Evolutionary conservation across 371 early-diverging fungal genomes (phyloP).

Genomic region (Haplosporangium sp.): DNA sequence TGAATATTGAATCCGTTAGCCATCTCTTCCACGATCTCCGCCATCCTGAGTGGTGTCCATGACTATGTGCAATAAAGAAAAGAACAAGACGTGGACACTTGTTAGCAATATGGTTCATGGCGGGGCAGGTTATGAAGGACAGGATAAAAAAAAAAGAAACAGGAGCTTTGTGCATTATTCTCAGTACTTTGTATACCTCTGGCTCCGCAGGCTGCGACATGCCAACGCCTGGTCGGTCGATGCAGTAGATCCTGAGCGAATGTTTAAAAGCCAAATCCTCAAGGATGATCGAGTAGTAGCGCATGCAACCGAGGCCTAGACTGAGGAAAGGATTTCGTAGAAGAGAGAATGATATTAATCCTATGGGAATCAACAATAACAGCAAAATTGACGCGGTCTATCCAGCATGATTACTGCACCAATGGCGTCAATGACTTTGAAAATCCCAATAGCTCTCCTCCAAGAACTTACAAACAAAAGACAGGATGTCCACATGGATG

Average conservation of each 20-base stretch:
- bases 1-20: conserved; percentile 57
- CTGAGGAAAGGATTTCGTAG: too few species aligned
- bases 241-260: conserved; percentile 55
- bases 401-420: too few species aligned
- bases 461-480: conserved; percentile 50
- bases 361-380: too few species aligned
- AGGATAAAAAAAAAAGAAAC: background rate
- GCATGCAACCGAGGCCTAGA: conserved; percentile 57
- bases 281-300: conserved; percentile 57
- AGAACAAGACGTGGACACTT: background rate
- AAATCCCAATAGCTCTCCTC: too few species aligned
- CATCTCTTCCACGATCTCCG: conserved; percentile 57
- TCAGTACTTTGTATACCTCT: conserved; percentile 35
- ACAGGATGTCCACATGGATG: conserved; percentile 56
- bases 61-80: conserved; percentile 14
- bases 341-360: too few species aligned
- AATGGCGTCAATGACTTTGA: background rate
- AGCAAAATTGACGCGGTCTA: too few species aligned
- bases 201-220: conserved; percentile 53
- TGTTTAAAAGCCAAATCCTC: conserved; percentile 57
- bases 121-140: background rate
- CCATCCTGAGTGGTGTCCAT: conserved; percentile 51
- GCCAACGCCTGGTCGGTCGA: conserved; percentile 57
- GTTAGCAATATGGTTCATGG: background rate
- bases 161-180: background rate